Evolutionary conservation across 371 early-diverging fungal species (phyloP), one percentile per base, ranked within the genome.

Genomic region (Mortierella sp.): DNA sequence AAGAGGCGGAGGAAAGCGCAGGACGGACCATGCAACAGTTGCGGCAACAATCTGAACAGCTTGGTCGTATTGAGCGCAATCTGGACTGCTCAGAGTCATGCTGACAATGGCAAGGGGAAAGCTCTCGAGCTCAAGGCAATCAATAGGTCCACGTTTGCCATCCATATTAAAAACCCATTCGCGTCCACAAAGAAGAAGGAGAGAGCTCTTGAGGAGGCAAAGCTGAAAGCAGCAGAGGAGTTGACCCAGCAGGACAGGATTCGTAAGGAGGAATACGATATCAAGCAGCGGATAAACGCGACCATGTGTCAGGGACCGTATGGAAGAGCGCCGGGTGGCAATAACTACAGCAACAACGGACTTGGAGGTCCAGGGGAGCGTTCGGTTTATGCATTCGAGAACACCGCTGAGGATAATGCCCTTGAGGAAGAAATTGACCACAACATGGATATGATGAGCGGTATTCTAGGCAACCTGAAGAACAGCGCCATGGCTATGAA

Each of bases 401-500:
- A 82, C 46, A 86, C 82, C 30, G 79, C 73, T 3, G 92, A 91
- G 54, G 92, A 92, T 59, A 84, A 89, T 55, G 84, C 82, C 2
- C 56, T 87, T n/a, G 95, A 95, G 79, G 82, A 89, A 60, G 95
- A 95, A 67, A 90, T 95, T 67, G 90, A 95, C 76, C 50, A 65
- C 9, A 95, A 95, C 70, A 60, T 95, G 72, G 88, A 91, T 69
- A 68, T 87, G 60, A 80, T 95, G 32, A 82, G 89, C 32, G 78
- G 72, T 52, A 85, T 88, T 15, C 65, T 92, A 17, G 79, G 82
- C 15, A 67, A 90, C 43, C 79, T 95, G 50, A 92, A 90, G 83
- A 85, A 89, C 70, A 88, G 90, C 85, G 90, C 93, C 17, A 48
- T 84, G 28, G 82, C 90, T 50, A 94, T 94, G 88, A 87, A 87